Percentiles rank a stretch among this genome's conserved stretches.
Conservation (phyloP, 1,139 yeast species). For the Kurtzmaniella quercitrusa region DNA sequence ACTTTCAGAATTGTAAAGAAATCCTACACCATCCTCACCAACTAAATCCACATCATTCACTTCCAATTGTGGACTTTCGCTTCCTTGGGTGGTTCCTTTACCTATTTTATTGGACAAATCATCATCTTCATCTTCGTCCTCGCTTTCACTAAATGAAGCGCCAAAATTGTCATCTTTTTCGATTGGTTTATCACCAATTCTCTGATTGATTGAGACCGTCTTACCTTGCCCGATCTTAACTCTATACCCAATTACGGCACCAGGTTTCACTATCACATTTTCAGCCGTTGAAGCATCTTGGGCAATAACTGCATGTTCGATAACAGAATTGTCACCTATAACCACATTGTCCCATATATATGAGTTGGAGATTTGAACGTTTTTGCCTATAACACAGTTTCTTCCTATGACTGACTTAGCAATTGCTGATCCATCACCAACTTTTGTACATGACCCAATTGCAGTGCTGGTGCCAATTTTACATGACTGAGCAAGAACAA, state of each 20-base stretch:
- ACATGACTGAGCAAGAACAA: slow-evolving; percentile 90
- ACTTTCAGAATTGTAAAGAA: slow-evolving; percentile 48
- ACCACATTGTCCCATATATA: slow-evolving; percentile 83
- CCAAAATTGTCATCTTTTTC: slow-evolving; percentile 21
- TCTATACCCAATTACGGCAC: slow-evolving; percentile 75
- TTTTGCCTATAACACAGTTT: slow-evolving; percentile 76
- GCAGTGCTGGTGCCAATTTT: slow-evolving; percentile 71
- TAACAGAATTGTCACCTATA: slow-evolving; percentile 59
- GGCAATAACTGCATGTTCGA: slow-evolving; percentile 70
- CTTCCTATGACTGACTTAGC: slow-evolving; percentile 78
- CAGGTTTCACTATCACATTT: slow-evolving; percentile 52
- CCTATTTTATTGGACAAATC: slow-evolving; percentile 4
- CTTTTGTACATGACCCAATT: slow-evolving; percentile 68
- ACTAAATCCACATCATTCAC: slow-evolving; percentile 39
- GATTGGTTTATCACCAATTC: slow-evolving; percentile 49
- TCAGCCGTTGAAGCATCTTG: slow-evolving; percentile 51
- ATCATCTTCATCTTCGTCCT: slow-evolving; percentile 11
- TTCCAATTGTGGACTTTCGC: slow-evolving; percentile 7
- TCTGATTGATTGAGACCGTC: slow-evolving; percentile 44
- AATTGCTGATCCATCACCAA: slow-evolving; percentile 56
- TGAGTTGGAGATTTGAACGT: slow-evolving; percentile 65
- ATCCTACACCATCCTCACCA: slow-evolving; percentile 61
- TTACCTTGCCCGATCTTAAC: slow-evolving; percentile 59
- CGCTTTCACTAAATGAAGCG: slow-evolving; percentile 26
- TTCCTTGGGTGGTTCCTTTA: slow-evolving; percentile 5